Percentiles rank a stretch among this genome's conserved stretches.
Conservation (phyloP, 148 eudicot species). For the Amaranthus palmeri region DNA sequence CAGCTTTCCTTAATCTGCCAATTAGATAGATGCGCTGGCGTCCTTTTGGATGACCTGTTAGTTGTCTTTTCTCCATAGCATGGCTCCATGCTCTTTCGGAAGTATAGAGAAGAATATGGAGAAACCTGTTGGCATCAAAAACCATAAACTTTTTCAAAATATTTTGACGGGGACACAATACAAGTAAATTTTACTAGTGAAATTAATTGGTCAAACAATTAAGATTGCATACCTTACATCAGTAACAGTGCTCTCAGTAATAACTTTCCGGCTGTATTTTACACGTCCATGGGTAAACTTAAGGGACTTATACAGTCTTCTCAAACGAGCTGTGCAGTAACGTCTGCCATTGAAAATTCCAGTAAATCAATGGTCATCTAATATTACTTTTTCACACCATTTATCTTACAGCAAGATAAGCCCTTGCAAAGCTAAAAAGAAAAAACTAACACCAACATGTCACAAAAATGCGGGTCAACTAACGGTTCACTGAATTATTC, state of each 20-base stretch:
- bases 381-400: background rate
- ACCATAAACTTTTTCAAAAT: background rate
- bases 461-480: background rate
- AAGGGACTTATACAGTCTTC: slow-evolving; percentile 87
- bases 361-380: slow-evolving; percentile 5
- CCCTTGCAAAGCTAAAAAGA: too few species aligned
- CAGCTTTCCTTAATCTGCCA: slow-evolving; percentile 91
- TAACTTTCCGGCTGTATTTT: slow-evolving; percentile 60
- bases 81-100: slow-evolving; percentile 99
- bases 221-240: slow-evolving; percentile 67
- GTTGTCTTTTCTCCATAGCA: slow-evolving; percentile 97
- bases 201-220: background rate
- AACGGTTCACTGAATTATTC: background rate
- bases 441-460: background rate
- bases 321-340: slow-evolving; percentile 87
- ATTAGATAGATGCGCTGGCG: slow-evolving; percentile 82
- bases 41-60: slow-evolving; percentile 88
- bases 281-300: slow-evolving; percentile 95
- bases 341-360: slow-evolving; percentile 28
- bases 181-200: background rate
- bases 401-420: background rate
- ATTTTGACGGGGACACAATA: background rate
- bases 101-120: slow-evolving; percentile 74
- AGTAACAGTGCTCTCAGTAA: slow-evolving; percentile 60
- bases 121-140: slow-evolving; percentile 46